Base-by-base conservation (phyloP, 352 stramenopile genomes). In the Phytophthora pini region DNA sequence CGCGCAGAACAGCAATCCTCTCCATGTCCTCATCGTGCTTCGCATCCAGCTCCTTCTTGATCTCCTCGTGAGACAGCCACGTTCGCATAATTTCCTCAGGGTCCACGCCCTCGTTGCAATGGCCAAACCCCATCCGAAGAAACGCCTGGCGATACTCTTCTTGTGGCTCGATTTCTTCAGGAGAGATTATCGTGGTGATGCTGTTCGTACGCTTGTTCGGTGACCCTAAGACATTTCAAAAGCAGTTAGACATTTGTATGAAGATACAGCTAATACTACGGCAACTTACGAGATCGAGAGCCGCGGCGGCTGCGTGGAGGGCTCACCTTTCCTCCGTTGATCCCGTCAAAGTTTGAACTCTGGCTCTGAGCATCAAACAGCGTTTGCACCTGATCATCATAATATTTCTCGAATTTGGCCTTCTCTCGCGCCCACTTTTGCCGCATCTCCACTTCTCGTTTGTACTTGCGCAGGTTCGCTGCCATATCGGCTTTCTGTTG, bases 321-420 rank as follows among this genome's bases (percentile, higher is more conserved):
- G 1, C 17, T 36, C 22, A 11, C 17, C 43, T 59, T 58, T 26
- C 31, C 24, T 0, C 17, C 27, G 11, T 9, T 6, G 49, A 4
- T 20, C 8, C 31, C 43, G 1, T 56, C 38, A 12, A 53, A 1
- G 27, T 20, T 49, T 24, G 12, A 5, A 26, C 34, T 58, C 17
- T 59, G 40, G 34, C 27, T 46, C 24, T 71, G 57, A 4, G 32
- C 27, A 13, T 75, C 68, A 20, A 72, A 32, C 48, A 76, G 22
- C 8, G 56, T 55, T 24, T 74, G 67, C 34, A 95, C 75, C 59
- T 95, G 87, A 48, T 91, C 79, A 48, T 88, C 86, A 68, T 93
- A 95, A 65, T 93, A 94, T 47, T 83, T 88, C 32, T 95, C 82
- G 43, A 95, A 95, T 51, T 95, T 94, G 48, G 81, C 72, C 55